Percentiles rank a stretch among this genome's conserved stretches.
Conservation (phyloP, 73 alveolate genomes). For the Tetrahymena elliotti region DNA sequence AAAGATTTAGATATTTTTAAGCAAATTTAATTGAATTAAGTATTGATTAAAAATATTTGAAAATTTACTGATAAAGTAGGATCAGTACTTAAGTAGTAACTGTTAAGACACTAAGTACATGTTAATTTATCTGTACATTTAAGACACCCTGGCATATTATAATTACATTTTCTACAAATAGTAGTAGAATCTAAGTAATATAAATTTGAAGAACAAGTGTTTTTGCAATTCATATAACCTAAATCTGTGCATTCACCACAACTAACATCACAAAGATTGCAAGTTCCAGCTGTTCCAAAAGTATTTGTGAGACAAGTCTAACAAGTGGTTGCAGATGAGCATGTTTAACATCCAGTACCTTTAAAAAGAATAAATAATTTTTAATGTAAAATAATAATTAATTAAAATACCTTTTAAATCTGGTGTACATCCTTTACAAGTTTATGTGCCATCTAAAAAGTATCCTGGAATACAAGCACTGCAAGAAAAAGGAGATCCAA, state of each 20-base stretch:
- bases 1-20: no score
- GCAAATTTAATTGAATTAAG: no score
- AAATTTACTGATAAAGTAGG: background rate
- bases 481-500: background rate
- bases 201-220: background rate
- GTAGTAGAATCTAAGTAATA: background rate
- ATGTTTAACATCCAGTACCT: background rate
- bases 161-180: background rate
- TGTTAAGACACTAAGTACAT: background rate
- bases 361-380: background rate
- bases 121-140: background rate
- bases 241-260: background rate
- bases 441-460: background rate
- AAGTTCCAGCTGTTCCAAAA: background rate
- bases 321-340: background rate
- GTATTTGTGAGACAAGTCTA: background rate
- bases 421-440: background rate
- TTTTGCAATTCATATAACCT: background rate
- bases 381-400: background rate
- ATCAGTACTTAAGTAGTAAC: background rate
- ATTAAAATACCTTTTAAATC: background rate
- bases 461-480: background rate
- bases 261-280: background rate
- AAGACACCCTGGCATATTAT: background rate
- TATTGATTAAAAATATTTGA: background rate